These are phyloP conservation scores for Pythium rhizo-oryzae DNA, from an alignment of 352 stramenopile species.

Conservation along the genomic window DNA sequence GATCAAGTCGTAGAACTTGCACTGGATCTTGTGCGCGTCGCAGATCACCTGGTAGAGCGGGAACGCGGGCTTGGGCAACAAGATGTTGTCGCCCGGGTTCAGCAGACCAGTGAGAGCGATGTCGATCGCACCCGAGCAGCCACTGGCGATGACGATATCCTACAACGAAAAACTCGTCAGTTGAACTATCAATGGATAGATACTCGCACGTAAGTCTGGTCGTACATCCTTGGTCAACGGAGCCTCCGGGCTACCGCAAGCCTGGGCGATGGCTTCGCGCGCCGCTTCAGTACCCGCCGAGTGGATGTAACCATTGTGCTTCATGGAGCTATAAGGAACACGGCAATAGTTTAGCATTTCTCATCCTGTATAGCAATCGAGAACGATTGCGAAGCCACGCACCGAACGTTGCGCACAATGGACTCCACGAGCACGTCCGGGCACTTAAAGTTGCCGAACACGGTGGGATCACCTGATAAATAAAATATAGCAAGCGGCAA, in stretches of 20 bases:
- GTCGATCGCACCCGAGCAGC: constrained; percentile 94
- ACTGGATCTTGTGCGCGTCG: constrained; percentile 90
- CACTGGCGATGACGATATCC: constrained; percentile 94
- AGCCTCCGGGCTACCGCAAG: constrained; percentile 61
- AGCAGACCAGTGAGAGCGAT: constrained; percentile 91
- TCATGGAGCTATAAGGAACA: constrained; percentile 53
- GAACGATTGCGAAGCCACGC: background rate
- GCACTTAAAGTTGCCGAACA: constrained; percentile 92
- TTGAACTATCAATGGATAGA: constrained; percentile 3
- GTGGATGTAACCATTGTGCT: constrained; percentile 94
- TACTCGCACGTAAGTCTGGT: background rate
- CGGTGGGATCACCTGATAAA: constrained; percentile 87
- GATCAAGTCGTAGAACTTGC: constrained; percentile 90
- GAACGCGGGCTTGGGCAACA: constrained; percentile 95
- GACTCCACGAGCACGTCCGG: constrained; percentile 86
- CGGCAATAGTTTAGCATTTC: background rate
- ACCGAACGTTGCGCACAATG: constrained; percentile 72
- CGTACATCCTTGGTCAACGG: constrained; percentile 78
- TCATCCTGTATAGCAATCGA: background rate
- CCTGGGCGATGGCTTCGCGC: constrained; percentile 86
- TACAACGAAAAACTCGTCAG: background rate
- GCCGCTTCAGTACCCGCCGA: constrained; percentile 87
- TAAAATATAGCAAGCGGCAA: constrained; percentile 10
- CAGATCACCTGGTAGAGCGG: constrained; percentile 96
- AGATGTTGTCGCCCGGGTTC: constrained; percentile 90